phyloP scores from a whole-genome alignment of 2,329 filamentous ascomycete genomes.

The Microsporum canis region DNA sequence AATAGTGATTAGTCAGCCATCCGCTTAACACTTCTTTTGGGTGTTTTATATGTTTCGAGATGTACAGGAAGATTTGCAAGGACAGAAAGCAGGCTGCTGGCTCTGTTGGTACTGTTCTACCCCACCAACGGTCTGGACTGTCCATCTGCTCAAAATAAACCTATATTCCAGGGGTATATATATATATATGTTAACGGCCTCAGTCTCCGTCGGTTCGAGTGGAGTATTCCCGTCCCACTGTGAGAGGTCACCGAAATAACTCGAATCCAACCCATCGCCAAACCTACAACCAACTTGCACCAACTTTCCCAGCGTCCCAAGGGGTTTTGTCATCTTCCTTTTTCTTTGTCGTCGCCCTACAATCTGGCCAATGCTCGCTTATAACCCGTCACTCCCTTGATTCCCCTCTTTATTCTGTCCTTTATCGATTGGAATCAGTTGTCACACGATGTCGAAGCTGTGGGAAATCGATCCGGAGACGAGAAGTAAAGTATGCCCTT shows the following conservation, averaged over 20 bases:
- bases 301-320: neutral
- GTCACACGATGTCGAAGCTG: conserved; percentile 55
- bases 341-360: neutral
- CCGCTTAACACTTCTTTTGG: too few species aligned
- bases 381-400: neutral
- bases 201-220: neutral
- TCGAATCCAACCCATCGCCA: neutral
- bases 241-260: neutral
- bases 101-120: too few species aligned
- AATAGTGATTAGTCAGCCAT: too few species aligned
- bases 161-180: too few species aligned
- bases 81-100: too few species aligned
- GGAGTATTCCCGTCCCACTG: conserved; percentile 1
- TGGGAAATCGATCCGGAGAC: conserved; percentile 99
- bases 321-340: too few species aligned
- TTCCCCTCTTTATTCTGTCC: neutral
- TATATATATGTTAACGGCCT: neutral
- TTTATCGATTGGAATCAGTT: neutral
- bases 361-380: neutral
- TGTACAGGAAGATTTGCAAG: too few species aligned
- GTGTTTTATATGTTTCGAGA: too few species aligned
- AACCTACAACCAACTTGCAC: neutral
- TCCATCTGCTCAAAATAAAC: too few species aligned
- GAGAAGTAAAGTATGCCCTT: conserved; percentile 63
- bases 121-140: too few species aligned